Evolutionary conservation across 2,329 filamentous ascomycete species (phyloP).

Genomic region (Fusarium sp.): DNA sequence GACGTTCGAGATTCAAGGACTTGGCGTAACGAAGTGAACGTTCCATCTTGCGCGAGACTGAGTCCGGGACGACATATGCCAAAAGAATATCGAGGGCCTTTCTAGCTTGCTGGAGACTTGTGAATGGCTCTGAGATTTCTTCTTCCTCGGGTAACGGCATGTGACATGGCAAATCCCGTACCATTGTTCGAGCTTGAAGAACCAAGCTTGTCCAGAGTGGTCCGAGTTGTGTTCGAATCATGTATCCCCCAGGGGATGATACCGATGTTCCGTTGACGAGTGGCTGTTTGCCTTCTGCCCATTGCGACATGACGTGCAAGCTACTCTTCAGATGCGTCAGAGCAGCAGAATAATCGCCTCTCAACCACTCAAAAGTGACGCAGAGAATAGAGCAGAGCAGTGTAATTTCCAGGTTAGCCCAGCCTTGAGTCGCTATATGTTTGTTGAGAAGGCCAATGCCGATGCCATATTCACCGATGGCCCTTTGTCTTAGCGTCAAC

Average conservation of each 20-base stretch:
- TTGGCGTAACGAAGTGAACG: not conserved
- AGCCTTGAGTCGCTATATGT: constrained; percentile 29
- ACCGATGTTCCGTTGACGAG: constrained; percentile 15
- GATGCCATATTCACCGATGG: constrained; percentile 15
- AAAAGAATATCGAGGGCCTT: constrained; percentile 22
- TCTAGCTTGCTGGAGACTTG: constrained; percentile 18
- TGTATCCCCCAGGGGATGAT: constrained; percentile 30
- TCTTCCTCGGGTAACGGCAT: not conserved
- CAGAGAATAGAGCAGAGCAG: constrained; percentile 34
- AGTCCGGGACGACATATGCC: constrained; percentile 20
- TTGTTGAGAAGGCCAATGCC: constrained; percentile 25
- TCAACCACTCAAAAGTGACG: constrained; percentile 36
- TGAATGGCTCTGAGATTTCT: constrained; percentile 1
- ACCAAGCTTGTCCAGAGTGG: constrained; percentile 28
- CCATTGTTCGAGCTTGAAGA: constrained; percentile 26
- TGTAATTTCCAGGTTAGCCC: constrained; percentile 29
- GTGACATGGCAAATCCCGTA: constrained; percentile 1
- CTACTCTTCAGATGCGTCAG: constrained; percentile 28
- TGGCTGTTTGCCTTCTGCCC: constrained; percentile 3
- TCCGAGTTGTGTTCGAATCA: constrained; percentile 21
- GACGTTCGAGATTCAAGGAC: constrained; percentile 2
- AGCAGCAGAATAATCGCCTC: constrained; percentile 29
- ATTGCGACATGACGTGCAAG: constrained; percentile 24
- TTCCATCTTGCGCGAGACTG: not conserved
- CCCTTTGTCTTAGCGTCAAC: constrained; percentile 9